A percentile compares a stretch with the other conserved stretches of the same genome.
phyloP scores from a whole-genome alignment of 1,139 yeast species.

The Petasospora rhodanensis region DNA sequence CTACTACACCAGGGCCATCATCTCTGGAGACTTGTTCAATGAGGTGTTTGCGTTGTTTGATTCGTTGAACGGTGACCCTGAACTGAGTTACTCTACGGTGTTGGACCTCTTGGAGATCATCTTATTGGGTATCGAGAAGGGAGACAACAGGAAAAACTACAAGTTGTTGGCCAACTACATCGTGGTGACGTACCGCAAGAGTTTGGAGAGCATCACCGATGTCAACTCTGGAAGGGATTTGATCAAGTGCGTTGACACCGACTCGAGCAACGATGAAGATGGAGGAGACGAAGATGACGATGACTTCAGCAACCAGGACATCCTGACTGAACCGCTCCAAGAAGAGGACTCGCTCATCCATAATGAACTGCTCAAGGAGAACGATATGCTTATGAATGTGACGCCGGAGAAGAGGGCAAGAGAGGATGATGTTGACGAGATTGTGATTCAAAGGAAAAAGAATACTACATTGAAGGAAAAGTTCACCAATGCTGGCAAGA shows the following conservation, averaged over 20 bases:
- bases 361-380: constrained; percentile 10
- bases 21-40: constrained; percentile 49
- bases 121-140: constrained; percentile 28
- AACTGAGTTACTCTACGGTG: constrained; percentile 71
- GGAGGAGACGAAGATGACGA: constrained; percentile 16
- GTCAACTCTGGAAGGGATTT: constrained; percentile 30
- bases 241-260: constrained; percentile 19
- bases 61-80: constrained; percentile 49
- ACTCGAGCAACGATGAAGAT: constrained; percentile 19
- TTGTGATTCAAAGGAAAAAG: constrained; percentile 12
- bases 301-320: constrained; percentile 20
- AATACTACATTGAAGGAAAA: constrained; percentile 21
- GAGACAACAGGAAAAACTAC: constrained; percentile 36
- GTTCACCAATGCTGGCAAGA: constrained; percentile 28
- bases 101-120: constrained; percentile 63
- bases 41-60: constrained; percentile 48
- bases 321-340: constrained; percentile 15
- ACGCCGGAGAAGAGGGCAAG: constrained; percentile 17
- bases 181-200: constrained; percentile 37
- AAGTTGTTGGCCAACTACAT: constrained; percentile 47
- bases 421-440: constrained; percentile 16
- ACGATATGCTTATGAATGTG: constrained; percentile 2
- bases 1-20: constrained; percentile 50
- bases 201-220: constrained; percentile 36
- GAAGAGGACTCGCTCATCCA: constrained; percentile 15